Evolutionary conservation across 2,329 filamentous ascomycete species (phyloP).

Genomic region (Seiridium unicorne): DNA sequence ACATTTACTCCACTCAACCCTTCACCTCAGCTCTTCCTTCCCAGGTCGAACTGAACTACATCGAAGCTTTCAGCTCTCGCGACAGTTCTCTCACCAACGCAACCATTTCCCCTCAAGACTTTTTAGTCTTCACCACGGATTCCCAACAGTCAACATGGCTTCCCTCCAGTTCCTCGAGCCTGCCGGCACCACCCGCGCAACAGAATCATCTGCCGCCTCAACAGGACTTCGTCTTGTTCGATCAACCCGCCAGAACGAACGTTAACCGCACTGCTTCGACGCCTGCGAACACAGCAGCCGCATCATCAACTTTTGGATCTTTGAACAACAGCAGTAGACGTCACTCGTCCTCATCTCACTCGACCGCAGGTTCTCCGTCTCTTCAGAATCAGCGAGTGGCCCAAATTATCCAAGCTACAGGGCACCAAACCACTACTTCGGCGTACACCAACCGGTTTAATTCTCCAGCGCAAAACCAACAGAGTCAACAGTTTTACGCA

Average conservation of each 20-base stretch:
- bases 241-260: conserved; percentile 46
- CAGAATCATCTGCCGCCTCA: conserved; percentile 52
- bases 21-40: conserved; percentile 50
- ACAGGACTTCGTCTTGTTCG: conserved; percentile 80
- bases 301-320: conserved; percentile 36
- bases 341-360: conserved; percentile 38
- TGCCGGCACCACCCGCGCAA: conserved; percentile 61
- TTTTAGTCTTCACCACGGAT: conserved; percentile 81
- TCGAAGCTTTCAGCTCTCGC: conserved; percentile 53
- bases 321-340: conserved; percentile 35
- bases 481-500: conserved; percentile 58
- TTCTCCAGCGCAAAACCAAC: conserved; percentile 41
- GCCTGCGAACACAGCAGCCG: conserved; percentile 42
- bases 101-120: conserved; percentile 65
- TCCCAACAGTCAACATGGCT: conserved; percentile 74
- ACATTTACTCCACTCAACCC: conserved; percentile 45
- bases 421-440: conserved; percentile 51
- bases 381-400: conserved; percentile 59
- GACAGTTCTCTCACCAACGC: conserved; percentile 52
- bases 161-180: conserved; percentile 65
- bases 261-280: conserved; percentile 41
- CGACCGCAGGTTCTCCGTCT: conserved; percentile 36
- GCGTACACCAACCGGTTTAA: conserved; percentile 59
- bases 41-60: conserved; percentile 67
- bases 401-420: conserved; percentile 58